A percentile compares a stretch with the other conserved stretches of the same genome.
phyloP scores from a whole-genome alignment of 2,329 filamentous ascomycete genomes.

The Pestalotiopsis sp. region DNA sequence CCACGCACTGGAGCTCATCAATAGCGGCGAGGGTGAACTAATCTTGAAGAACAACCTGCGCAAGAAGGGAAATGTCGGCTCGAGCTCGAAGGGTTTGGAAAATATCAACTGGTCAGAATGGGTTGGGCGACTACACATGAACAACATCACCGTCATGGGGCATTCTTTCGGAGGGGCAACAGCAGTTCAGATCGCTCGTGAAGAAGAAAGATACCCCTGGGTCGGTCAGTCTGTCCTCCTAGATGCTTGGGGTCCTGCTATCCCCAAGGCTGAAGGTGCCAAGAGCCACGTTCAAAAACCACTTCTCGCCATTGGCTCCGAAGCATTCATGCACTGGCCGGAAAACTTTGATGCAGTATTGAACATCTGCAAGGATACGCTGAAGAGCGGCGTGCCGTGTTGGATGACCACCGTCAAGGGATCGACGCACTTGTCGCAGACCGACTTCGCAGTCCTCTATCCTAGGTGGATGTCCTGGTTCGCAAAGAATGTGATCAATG shows the following conservation, averaged over 20 bases:
- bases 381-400: conserved; percentile 42
- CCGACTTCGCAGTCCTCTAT: conserved; percentile 68
- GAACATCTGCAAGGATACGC: conserved; percentile 57
- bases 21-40: conserved; percentile 52
- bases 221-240: conserved; percentile 66
- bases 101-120: conserved; percentile 59
- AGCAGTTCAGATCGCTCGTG: conserved; percentile 59
- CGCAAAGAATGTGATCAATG: conserved; percentile 65
- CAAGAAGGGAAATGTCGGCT: conserved; percentile 57
- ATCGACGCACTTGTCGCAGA: conserved; percentile 66
- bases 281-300: conserved; percentile 51
- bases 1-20: conserved; percentile 55
- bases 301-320: conserved; percentile 64
- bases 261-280: conserved; percentile 43
- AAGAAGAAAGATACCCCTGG: conserved; percentile 54
- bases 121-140: conserved; percentile 55
- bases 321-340: conserved; percentile 72
- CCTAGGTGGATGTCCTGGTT: conserved; percentile 58
- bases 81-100: conserved; percentile 59
- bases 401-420: conserved; percentile 58
- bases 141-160: conserved; percentile 62
- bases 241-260: conserved; percentile 63
- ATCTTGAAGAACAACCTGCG: conserved; percentile 56
- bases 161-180: conserved; percentile 71
- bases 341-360: conserved; percentile 62